Base-by-base conservation (phyloP, 176 grass and related monocot genomes). In the Oropetium thomaeum region DNA sequence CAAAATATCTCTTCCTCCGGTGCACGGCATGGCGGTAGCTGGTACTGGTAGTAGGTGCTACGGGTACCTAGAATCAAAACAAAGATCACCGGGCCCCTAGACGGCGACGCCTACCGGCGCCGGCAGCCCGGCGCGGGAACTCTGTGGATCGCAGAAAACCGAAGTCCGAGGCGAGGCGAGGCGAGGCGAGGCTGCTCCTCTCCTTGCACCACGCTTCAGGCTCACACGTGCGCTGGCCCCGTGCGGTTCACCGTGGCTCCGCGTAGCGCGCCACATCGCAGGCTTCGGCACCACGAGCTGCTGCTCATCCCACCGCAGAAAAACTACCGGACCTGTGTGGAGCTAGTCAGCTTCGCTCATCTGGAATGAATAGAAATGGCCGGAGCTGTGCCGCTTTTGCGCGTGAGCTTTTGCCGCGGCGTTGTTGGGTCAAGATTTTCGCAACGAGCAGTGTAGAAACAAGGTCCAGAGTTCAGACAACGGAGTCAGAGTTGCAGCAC, bases 41-140 rank as follows among this genome's bases (percentile, higher is more conserved):
- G 14, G 47, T 42, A 19, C 30, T 52, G 14, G 47, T 42, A 19
- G 7, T 8, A 27, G 16, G 44, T 17, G 44, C 14, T 11, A 29
- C 10, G 1, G 20, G 51, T 40, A 16, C 40, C 20, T 49, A 63
- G 42, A 29, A 51, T 58, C 78, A 66, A 81, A 44, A 31, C 78
- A 81, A 44, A 31, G 26, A 1, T 16, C n/a, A 5, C 55, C 10
- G 1, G 2, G 0, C 4, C 23, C 13, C 34, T 3, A 17, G 73
- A 77, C 55, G 54, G 81, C 73, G 82, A 70, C 37, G 19, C 23
- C 53, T 5, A 65, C 62, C 71, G 35, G n/a, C 71, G 62, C 15
- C 27, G 73, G 41, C 32, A 55, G 33, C 41, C 54, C 13, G 8
- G 72, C 71, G 20, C 81, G 31, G 64, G 66, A 44, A 29, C 27